These are phyloP conservation scores for Euphorbia peplus DNA, from an alignment of 345 rosid genomes.

Conservation along the genomic window DNA sequence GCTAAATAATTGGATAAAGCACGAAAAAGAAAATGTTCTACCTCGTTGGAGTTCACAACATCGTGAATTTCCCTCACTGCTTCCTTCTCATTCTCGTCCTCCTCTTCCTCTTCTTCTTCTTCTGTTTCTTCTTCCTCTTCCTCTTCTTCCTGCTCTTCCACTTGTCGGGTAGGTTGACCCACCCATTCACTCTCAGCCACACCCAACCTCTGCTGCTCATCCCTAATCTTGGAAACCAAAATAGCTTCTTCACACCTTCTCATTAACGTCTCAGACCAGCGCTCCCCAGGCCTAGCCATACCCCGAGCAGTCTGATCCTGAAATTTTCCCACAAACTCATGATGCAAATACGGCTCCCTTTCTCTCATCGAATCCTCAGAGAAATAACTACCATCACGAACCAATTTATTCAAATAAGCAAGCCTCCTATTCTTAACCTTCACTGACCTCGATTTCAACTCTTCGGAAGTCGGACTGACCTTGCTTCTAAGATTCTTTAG, in stretches of 20 bases:
- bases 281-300: constrained; percentile 93
- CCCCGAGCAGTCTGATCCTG: constrained; percentile 71
- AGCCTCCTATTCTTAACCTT: constrained; percentile 77
- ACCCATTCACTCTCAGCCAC: constrained; percentile 81
- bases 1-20: background rate
- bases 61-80: constrained; percentile 23
- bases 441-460: constrained; percentile 58
- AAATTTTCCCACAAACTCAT: constrained; percentile 93
- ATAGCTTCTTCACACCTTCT: constrained; percentile 80
- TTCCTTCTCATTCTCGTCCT: constrained; percentile 37
- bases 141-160: constrained; percentile 46
- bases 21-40: constrained; percentile 1
- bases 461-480: constrained; percentile 60
- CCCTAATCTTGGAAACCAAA: constrained; percentile 73
- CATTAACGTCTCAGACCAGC: constrained; percentile 93
- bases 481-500: constrained; percentile 64
- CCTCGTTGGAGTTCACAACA: constrained; percentile 20
- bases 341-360: constrained; percentile 91
- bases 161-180: constrained; percentile 42
- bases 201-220: constrained; percentile 83
- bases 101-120: constrained; percentile 42
- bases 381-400: constrained; percentile 67
- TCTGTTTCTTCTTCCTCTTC: constrained; percentile 29
- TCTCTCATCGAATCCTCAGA: constrained; percentile 98
- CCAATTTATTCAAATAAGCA: constrained; percentile 66